Evolutionary conservation across 2,329 filamentous ascomycete genomes (phyloP).

Genomic region (Cryphonectria japonica): DNA sequence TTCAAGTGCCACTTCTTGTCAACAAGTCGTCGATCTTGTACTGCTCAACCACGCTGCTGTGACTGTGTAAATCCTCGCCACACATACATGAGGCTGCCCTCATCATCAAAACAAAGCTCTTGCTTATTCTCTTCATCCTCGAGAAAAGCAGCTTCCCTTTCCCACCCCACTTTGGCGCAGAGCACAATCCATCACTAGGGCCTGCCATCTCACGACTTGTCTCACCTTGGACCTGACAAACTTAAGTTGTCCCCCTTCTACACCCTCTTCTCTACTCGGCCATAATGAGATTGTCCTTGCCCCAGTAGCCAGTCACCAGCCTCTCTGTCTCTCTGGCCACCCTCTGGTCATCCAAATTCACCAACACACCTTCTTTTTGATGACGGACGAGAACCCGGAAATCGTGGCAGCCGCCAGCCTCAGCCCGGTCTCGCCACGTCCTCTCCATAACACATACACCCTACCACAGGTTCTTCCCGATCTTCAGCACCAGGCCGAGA

Average conservation of each 20-base stretch:
- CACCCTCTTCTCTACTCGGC: background rate
- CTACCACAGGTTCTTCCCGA: slow-evolving; percentile 50
- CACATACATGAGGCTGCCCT: background rate
- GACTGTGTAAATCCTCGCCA: background rate
- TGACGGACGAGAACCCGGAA: slow-evolving; percentile 50
- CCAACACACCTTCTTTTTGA: slow-evolving; percentile 38
- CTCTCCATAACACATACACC: slow-evolving; percentile 47
- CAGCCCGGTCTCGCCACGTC: slow-evolving; percentile 54
- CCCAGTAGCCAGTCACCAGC: slow-evolving; percentile 8
- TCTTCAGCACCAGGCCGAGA: slow-evolving; percentile 58
- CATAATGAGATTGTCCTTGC: background rate
- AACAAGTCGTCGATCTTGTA: background rate
- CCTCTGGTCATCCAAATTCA: slow-evolving; percentile 12
- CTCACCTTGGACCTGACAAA: background rate
- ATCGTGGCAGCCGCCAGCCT: slow-evolving; percentile 58
- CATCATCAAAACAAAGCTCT: slow-evolving; percentile 2
- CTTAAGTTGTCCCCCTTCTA: background rate
- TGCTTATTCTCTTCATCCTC: background rate
- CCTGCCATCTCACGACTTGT: background rate
- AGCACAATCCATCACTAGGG: slow-evolving; percentile 12
- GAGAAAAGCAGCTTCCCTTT: slow-evolving; percentile 16
- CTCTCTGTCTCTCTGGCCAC: background rate
- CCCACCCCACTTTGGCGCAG: slow-evolving; percentile 26
- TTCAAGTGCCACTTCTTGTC: background rate
- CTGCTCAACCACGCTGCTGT: background rate